Percentiles rank a stretch among this genome's conserved stretches.
Evolutionary conservation across 1,139 yeast species (phyloP).

Genomic region (Hansenula sp.): DNA sequence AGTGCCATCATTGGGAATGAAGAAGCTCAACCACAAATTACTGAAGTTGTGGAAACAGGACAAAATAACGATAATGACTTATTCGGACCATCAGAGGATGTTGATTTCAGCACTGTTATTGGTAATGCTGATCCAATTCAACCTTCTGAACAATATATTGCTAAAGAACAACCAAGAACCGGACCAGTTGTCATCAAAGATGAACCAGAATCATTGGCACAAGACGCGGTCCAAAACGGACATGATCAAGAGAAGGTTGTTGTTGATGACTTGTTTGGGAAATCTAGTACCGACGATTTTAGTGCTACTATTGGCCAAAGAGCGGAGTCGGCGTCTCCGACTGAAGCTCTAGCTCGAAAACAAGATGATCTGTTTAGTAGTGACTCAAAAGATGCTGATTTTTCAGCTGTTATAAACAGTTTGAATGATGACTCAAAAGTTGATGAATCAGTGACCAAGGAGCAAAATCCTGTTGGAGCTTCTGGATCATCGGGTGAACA

Average conservation of each 20-base stretch:
- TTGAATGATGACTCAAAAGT: not conserved
- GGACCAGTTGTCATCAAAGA: not conserved
- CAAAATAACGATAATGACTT: not conserved
- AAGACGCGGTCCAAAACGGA: too few relatives aligned
- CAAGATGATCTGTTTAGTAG: not conserved
- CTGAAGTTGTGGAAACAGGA: not conserved
- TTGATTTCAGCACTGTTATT: constrained; percentile 1
- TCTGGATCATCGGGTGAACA: too few relatives aligned
- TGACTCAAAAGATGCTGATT: not conserved
- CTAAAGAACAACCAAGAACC: not conserved
- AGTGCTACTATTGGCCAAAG: not conserved
- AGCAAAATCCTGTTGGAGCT: too few relatives aligned
- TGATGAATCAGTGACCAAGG: too few relatives aligned
- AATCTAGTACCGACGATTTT: not conserved
- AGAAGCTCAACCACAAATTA: not conserved
- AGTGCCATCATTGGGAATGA: not conserved
- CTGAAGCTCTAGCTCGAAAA: not conserved
- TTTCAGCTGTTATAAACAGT: not conserved
- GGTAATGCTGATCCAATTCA: not conserved
- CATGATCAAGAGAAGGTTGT: not conserved
- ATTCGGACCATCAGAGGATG: not conserved
- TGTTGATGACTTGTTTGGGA: constrained; percentile 2
- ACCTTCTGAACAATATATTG: not conserved
- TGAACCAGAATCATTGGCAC: too few relatives aligned
- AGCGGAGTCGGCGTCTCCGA: not conserved